Base-by-base conservation (phyloP, 2,329 filamentous ascomycete species). In the Aureobasidium sp. region DNA sequence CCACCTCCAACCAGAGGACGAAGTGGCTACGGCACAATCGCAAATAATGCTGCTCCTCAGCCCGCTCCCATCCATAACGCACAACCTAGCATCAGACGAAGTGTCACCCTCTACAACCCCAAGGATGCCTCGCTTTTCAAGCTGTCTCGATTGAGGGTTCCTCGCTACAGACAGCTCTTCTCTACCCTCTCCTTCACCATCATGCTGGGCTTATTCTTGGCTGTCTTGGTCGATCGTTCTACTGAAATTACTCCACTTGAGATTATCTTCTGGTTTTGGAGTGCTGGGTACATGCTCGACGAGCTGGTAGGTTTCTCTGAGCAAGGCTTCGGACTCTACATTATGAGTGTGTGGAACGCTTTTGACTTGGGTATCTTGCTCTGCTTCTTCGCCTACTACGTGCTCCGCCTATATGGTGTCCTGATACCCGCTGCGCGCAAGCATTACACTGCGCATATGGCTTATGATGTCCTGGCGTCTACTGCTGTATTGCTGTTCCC, bases 321-420 rank as follows among this genome's bases (percentile, higher is more conserved):
- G 73, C 91, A 97, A 75, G 93, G 93, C 3, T 97, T 97, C 72
- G 92, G 91, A 41, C 83, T 97, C 36, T 97, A 97, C 75, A 90
- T 97, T 69, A 93, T 97, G 86, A 96, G 91, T 72, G 94, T 97
- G 73, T 97, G 93, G 93, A 97, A 97, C 73, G 85, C 92, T 41
- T 96, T 97, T 73, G 93, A 97, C 71, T 79, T 97, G 41, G 92
- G 92, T 9, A 97, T 97, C 59, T 77, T 97, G 58, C 77, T 96
- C 29, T 79, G 97, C 64, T 85, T 97, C 67, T 85, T 95, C 68
- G 83, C 90, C 61, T 97, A 97, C 77, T 96, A 96, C 72, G 89
- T 89, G 68, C 85, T 97, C 77, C 86, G 93, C 61, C 81, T 94
- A 14, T 96, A 95, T 69, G 91, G 91, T 25, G 88, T 96, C 57